Evolutionary conservation across 1,139 yeast genomes (phyloP).

Genomic region (Kurtzmaniella quercitrusa): DNA sequence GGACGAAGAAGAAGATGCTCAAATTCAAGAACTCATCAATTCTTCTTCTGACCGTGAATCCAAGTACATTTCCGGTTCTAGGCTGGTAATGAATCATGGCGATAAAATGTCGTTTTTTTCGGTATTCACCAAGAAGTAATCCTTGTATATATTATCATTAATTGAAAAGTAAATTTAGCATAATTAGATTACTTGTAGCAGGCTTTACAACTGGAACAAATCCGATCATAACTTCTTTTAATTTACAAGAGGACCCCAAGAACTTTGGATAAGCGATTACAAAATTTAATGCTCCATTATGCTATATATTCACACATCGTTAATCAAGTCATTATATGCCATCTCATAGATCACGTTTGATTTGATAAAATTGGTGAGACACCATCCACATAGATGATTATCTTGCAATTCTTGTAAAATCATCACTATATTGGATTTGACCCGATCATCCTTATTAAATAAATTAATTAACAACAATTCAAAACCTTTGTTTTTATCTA

Average conservation of each 20-base stretch:
- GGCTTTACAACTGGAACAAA: too few species aligned
- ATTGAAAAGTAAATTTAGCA: neutral
- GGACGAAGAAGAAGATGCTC: constrained; percentile 34
- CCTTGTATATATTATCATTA: constrained; percentile 5
- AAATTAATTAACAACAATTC: constrained; percentile 37
- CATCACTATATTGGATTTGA: constrained; percentile 40
- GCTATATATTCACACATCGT: constrained; percentile 6
- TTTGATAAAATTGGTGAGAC: constrained; percentile 34
- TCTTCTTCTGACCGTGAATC: constrained; percentile 40
- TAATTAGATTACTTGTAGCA: too few species aligned
- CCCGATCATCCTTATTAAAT: constrained; percentile 34
- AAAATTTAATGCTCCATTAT: too few species aligned
- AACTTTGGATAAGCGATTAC: too few species aligned
- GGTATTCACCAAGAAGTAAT: constrained; percentile 22
- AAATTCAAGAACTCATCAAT: constrained; percentile 28
- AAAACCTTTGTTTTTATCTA: constrained; percentile 46
- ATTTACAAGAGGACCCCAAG: too few species aligned
- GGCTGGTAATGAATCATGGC: constrained; percentile 48
- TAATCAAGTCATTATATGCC: constrained; percentile 35
- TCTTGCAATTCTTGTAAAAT: constrained; percentile 45
- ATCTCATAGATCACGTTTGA: constrained; percentile 40
- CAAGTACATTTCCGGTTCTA: constrained; percentile 64
- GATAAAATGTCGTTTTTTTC: constrained; percentile 38
- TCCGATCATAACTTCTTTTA: neutral
- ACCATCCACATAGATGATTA: constrained; percentile 47